These are phyloP conservation scores for Mrakia frigida DNA, from an alignment of 768 basidiomycete genomes.

Conservation along the genomic window DNA sequence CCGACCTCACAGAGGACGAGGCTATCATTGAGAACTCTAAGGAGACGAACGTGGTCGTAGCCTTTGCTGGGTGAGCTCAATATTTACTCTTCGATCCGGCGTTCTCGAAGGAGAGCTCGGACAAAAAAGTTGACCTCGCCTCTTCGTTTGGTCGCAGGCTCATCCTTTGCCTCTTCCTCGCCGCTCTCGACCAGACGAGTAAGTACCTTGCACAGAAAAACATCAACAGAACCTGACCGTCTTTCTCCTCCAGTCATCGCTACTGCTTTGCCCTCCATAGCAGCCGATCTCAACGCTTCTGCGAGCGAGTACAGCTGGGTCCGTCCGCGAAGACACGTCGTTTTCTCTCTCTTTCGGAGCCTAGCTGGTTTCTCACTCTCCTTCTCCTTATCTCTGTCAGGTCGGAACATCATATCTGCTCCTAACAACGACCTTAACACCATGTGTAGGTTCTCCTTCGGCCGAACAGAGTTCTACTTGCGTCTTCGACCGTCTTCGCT, in stretches of 20 bases:
- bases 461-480: too few relatives aligned
- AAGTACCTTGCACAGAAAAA: background rate
- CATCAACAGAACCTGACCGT: background rate
- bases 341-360: too few relatives aligned
- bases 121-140: background rate
- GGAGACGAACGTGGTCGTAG: background rate
- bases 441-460: slow-evolving; percentile 9
- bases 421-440: slow-evolving; percentile 18
- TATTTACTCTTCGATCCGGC: background rate
- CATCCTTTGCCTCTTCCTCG: background rate
- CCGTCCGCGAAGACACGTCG: background rate
- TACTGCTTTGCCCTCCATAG: slow-evolving; percentile 21
- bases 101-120: background rate
- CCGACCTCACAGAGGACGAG: background rate
- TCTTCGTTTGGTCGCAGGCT: background rate
- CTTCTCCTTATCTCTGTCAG: background rate
- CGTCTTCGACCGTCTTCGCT: slow-evolving; percentile 3
- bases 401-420: slow-evolving; percentile 25
- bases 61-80: background rate
- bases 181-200: background rate
- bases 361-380: too few relatives aligned
- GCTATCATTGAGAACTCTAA: background rate
- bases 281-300: slow-evolving; percentile 7
- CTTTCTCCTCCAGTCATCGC: slow-evolving; percentile 17
- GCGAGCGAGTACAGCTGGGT: slow-evolving; percentile 7